Conservation (phyloP, 371 early-diverging fungal species). For the Lichtheimia hyalospora region DNA sequence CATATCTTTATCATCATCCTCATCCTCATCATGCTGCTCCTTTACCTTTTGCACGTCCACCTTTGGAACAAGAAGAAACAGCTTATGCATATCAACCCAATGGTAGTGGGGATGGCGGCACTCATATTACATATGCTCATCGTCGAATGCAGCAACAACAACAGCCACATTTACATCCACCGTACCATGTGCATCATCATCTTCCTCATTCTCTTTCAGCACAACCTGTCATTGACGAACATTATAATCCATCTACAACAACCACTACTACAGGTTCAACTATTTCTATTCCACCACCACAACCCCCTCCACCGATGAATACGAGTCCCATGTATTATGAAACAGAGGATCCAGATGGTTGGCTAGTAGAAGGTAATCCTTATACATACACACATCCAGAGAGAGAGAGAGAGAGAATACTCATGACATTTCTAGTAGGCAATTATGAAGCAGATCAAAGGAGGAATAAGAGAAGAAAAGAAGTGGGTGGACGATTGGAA, state of each 20-base stretch:
- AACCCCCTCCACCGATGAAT: not conserved
- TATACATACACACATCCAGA: not conserved
- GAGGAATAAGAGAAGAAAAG: constrained; percentile 36
- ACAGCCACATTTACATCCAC: not conserved
- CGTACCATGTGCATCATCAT: constrained; percentile 15
- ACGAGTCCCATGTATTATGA: constrained; percentile 7
- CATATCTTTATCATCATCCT: constrained; percentile 8
- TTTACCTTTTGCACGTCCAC: constrained; percentile 1
- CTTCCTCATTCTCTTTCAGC: constrained; percentile 6
- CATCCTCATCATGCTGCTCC: constrained; percentile 4
- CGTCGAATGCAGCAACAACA: not conserved
- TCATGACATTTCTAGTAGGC: not conserved
- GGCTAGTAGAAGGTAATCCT: constrained; percentile 18
- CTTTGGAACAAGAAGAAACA: not conserved
- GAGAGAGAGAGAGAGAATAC: not conserved
- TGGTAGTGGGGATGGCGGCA: not conserved
- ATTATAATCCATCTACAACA: not conserved
- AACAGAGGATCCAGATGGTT: constrained; percentile 19
- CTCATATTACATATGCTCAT: not conserved
- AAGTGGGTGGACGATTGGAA: constrained; percentile 34
- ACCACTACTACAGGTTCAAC: not conserved
- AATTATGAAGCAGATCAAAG: constrained; percentile 27
- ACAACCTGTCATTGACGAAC: constrained; percentile 4
- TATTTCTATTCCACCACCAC: not conserved
- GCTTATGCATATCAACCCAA: not conserved